Evolutionary conservation across 495 filamentous ascomycete species (phyloP), one percentile per base, ranked within the genome.

Genomic region (Penicillium longicatenatum): DNA sequence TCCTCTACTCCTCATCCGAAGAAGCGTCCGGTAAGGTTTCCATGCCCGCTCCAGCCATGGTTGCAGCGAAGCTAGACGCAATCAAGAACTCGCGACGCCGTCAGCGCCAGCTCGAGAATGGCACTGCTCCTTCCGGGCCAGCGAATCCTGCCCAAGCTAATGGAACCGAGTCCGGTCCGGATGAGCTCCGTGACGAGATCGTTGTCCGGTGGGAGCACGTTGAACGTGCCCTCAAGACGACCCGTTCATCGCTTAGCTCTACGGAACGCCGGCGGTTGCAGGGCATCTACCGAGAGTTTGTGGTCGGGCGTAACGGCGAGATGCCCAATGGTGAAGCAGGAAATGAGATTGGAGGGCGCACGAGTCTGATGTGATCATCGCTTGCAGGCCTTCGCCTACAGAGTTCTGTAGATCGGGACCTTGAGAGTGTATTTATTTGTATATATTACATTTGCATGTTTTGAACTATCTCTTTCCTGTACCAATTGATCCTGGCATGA

Each of bases 281-380:
- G 65, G 80, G 78, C 6, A 96, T 98, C 56, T 98, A 98, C 68
- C 78, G 81, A 6, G 95, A 98, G 78, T 98, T 98, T 77, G 83
- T 97, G 5, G 87, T 87, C 7, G 92, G 91, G 8, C 81, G 94
- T 57, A 96, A 91, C 70, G 94, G 94, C 24, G 94, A 97, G 70
- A 91, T 98, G 91, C 89, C 83, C 41, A 92, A 86, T 71, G 94
- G 94, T 10, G 89, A 98, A 71, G 92, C 89, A 1, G 85, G 84
- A 24, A 94, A 84, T 70, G 94, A 98, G 73, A 83, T 98, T 68
- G 94, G 94, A 4, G 95, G 94, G 20, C 78, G 94, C 67, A 92
- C 86, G 56, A 98, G 92, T 75, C 78, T 98, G 65, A 97, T 97
- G 93, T 97, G 78, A 79, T 61, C 35, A n/a, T 39, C 37, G n/a